Evolutionary conservation across 1,284 basidiomycete species (phyloP), one percentile per base, ranked within the genome.

Genomic region (Cutaneotrichosporon sp.): DNA sequence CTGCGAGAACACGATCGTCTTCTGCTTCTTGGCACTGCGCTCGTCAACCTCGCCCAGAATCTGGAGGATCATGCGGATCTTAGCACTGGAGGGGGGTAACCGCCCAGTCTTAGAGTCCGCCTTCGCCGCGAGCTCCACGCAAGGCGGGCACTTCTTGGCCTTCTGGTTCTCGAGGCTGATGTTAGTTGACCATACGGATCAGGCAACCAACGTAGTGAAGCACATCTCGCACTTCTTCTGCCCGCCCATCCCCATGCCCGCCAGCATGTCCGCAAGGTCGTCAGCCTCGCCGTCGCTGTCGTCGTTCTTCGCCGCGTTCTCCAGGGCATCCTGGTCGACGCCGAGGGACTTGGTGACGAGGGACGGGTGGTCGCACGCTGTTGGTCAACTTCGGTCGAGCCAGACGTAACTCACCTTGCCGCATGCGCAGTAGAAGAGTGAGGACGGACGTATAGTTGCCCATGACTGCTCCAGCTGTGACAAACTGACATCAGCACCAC

Each of bases 281-380:
- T 92, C 90, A 0, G 83, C 84, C 43, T 90, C 87, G n/a, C 82
- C 73, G 31, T 84, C 84, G 14, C 82, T 80, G 22, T 83, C 82
- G 29, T 83, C 84, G 29, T 83, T 82, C 27, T 82, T 83, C 29
- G 54, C 62, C 51, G 83, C 83, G 69, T 85, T 83, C 1, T 83
- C 80, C 0, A 91, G 80, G 0, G 88, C 90, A 56, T 90, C 89
- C 16, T 83, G 79, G 69, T 93, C 91, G 8, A 83, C 80, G 68
- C 83, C 84, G 70, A 89, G 88, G 67, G 91, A 87, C 60, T 87
- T 86, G 2, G 87, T 85, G 16, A 95, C 87, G 11, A 97, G 84
- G 0, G 86, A 83, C 0, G 93, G 92, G 72, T 97, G 94, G 68
- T 92, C 89, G 74, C 93, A 95, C 0, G 93, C 92, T 94, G 63